Conservation (phyloP, 495 filamentous ascomycete species). For the Cercophora scortea region DNA sequence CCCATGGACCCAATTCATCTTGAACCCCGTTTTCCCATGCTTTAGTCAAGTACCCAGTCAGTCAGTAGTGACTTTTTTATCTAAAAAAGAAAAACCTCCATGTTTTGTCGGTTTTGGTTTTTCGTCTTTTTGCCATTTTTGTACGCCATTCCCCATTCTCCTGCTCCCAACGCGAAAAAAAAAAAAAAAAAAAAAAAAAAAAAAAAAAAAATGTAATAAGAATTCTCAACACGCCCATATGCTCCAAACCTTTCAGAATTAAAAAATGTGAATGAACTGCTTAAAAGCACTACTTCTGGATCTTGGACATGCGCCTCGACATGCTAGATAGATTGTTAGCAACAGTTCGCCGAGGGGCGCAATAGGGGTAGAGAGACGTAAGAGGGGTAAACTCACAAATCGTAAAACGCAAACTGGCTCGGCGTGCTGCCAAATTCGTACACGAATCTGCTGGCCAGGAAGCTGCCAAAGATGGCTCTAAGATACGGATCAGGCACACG, state of each 20-base stretch:
- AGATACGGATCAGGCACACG: constrained; percentile 90
- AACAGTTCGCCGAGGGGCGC: neutral
- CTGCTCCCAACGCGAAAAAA: no score
- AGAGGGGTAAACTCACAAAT: constrained; percentile 63
- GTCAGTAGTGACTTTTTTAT: no score
- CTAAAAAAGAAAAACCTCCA: no score
- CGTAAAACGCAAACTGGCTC: constrained; percentile 96
- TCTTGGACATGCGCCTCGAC: constrained; percentile 39
- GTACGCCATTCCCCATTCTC: no score
- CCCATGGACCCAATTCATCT: no score
- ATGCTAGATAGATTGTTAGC: constrained; percentile 32
- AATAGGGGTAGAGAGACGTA: neutral
- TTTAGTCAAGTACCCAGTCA: no score
- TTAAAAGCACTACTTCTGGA: constrained; percentile 7
- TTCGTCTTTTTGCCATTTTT: no score
- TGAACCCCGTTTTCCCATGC: no score
- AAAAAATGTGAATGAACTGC: neutral
- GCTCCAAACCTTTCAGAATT: neutral
- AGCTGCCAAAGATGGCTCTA: constrained; percentile 90
- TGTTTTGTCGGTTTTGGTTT: no score
- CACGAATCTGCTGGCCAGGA: constrained; percentile 89
- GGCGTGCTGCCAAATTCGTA: constrained; percentile 89
- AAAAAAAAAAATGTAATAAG: no score
- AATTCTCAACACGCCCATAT: no score
- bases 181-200: no score